Base-by-base conservation (phyloP, 768 basidiomycete genomes). In the Pleurotus platypus region DNA sequence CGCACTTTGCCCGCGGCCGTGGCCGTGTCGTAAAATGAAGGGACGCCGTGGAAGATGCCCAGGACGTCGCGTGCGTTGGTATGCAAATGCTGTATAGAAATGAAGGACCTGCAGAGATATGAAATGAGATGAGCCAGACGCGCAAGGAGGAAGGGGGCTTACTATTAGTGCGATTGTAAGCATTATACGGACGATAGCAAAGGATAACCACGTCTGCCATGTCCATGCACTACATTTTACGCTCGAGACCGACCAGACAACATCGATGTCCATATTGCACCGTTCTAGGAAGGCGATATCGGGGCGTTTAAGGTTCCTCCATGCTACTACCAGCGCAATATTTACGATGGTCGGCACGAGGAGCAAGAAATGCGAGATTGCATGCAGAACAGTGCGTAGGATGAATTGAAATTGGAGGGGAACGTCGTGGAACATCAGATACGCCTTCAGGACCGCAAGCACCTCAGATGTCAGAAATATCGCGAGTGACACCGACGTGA, bases 221-320 rank as follows among this genome's bases (percentile, higher is more conserved):
- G 75, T 57, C 5, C 76, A 72, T 3, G 75, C 69, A 38, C 47
- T 60, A 46, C 66, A 75, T 54, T 57, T 57, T 53, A 57, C 63
- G 47, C 58, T 61, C 9, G 70, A 66, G 11, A 75, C 72, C 4
- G 81, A 78, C 89, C 89, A 91, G 8, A 85, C 70, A 43, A 84
- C 73, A 64, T 90, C 89, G 43, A 89, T 71, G 60, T 88, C 84
- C 71, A 87, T 75, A 46, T 71, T 68, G 58, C 89, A 90, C n/a
- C 82, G 77, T 45, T 67, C 67, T 20, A 64, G 66, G 38, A 73
- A 62, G 55, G 72, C 70, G 45, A 80, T 59, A 54, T 73, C 73
- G 26, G 66, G 38, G 54, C 74, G 67, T 1, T 72, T 49, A 8
- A 74, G 65, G 18, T 73, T 67, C 61, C 74, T 77, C 86, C 86